phyloP scores from a whole-genome alignment of 2,329 filamentous ascomycete species.

The Claviceps sp. region DNA sequence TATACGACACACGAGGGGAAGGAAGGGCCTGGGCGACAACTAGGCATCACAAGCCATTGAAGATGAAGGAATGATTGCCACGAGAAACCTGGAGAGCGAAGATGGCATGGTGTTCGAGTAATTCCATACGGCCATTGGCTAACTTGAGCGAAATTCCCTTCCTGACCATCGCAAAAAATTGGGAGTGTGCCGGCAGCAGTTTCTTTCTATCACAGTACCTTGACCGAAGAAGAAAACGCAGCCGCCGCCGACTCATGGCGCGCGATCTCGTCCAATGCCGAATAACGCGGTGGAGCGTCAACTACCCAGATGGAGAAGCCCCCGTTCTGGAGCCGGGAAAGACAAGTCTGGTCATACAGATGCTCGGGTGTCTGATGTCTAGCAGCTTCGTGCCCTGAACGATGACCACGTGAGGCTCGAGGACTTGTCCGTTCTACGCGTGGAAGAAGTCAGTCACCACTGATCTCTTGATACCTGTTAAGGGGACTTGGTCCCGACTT shows the following conservation, averaged over 20 bases:
- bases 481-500: slow-evolving; percentile 68
- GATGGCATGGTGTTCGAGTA: slow-evolving; percentile 28
- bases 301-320: slow-evolving; percentile 25
- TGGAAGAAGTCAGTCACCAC: slow-evolving; percentile 53
- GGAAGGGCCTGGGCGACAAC: slow-evolving; percentile 49
- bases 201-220: slow-evolving; percentile 62
- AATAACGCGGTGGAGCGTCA: slow-evolving; percentile 10
- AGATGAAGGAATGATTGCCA: slow-evolving; percentile 37
- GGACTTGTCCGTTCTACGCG: slow-evolving; percentile 76
- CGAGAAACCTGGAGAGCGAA: slow-evolving; percentile 30
- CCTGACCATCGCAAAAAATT: slow-evolving; percentile 81
- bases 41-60: slow-evolving; percentile 24
- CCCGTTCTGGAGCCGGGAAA: slow-evolving; percentile 74
- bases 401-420: slow-evolving; percentile 54
- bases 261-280: slow-evolving; percentile 44
- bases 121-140: slow-evolving; percentile 56
- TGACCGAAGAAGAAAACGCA: slow-evolving; percentile 27
- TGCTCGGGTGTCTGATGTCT: slow-evolving; percentile 49
- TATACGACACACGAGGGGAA: slow-evolving; percentile 66
- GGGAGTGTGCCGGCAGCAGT: slow-evolving; percentile 69
- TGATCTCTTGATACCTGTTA: slow-evolving; percentile 82
- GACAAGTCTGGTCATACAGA: slow-evolving; percentile 61
- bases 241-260: slow-evolving; percentile 49
- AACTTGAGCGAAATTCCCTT: slow-evolving; percentile 51
- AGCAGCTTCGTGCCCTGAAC: slow-evolving; percentile 59